Conservation (phyloP, 1,284 basidiomycete genomes). For the Rhodotorula sp. region DNA sequence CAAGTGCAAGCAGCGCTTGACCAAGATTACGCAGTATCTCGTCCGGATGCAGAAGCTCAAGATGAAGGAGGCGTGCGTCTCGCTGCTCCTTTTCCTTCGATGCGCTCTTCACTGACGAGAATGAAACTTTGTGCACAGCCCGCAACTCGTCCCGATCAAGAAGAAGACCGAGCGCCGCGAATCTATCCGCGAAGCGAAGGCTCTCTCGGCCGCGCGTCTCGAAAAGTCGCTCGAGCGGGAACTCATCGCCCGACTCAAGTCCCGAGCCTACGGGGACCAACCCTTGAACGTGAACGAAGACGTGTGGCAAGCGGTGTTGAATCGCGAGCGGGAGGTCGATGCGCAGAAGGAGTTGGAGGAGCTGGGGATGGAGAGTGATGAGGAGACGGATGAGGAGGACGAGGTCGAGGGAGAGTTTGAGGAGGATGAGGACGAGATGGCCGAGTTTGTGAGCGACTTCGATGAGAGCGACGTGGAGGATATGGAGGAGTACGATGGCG, state of each 20-base stretch:
- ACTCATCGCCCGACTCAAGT: constrained; percentile 88
- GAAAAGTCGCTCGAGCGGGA: constrained; percentile 96
- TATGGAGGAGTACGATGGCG: constrained; percentile 49
- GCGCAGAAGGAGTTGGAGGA: constrained; percentile 54
- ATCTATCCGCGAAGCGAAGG: constrained; percentile 88
- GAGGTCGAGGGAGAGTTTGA: constrained; percentile 54
- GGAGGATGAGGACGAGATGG: constrained; percentile 61
- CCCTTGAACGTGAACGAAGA: constrained; percentile 98
- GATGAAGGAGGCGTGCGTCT: constrained; percentile 78
- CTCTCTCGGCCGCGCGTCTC: constrained; percentile 86
- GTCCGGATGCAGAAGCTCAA: constrained; percentile 95
- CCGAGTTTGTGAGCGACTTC: constrained; percentile 81
- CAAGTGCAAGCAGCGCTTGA: constrained; percentile 98
- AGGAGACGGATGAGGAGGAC: constrained; percentile 57
- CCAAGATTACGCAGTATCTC: constrained; percentile 98
- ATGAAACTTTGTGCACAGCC: constrained; percentile 59
- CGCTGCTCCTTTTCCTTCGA: constrained; percentile 7
- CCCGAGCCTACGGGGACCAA: constrained; percentile 95
- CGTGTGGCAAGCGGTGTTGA: constrained; percentile 88
- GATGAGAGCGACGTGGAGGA: constrained; percentile 64
- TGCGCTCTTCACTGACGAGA: not conserved
- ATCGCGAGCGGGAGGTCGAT: constrained; percentile 62
- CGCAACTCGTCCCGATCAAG: constrained; percentile 90
- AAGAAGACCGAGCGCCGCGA: constrained; percentile 97
- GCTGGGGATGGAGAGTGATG: constrained; percentile 54